A percentile compares a stretch with the other conserved stretches of the same genome.
phyloP scores from a whole-genome alignment of 169 alveolate species.

The Plasmodium gonderi region DNA sequence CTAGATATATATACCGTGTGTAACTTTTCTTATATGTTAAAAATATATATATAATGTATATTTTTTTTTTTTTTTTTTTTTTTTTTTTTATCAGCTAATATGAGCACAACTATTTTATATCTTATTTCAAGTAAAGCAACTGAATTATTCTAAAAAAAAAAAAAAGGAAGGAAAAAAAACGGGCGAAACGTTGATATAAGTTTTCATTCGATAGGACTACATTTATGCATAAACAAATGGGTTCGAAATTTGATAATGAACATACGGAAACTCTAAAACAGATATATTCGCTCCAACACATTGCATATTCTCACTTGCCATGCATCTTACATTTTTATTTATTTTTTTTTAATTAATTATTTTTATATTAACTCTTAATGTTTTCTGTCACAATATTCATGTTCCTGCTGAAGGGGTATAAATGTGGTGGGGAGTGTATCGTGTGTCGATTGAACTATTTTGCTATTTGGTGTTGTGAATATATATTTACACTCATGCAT shows the following conservation, averaged over 20 bases:
- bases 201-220: neutral
- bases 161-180: neutral
- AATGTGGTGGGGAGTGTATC: neutral
- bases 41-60: too few relatives aligned
- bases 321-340: conserved; percentile 5
- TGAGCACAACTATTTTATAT: neutral
- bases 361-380: conserved; percentile 5
- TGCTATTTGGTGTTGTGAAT: neutral
- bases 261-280: neutral
- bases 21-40: too few relatives aligned
- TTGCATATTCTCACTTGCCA: neutral
- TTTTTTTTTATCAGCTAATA: neutral
- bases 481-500: neutral
- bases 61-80: neutral
- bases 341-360: conserved; percentile 14
- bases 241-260: too few relatives aligned
- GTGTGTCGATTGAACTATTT: neutral
- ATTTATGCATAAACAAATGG: neutral
- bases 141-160: neutral
- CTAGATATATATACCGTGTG: neutral
- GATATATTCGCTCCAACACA: neutral
- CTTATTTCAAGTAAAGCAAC: neutral
- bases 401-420: neutral
- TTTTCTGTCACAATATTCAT: conserved; percentile 56
- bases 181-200: neutral